Evolutionary conservation across 1,284 basidiomycete species (phyloP), one percentile per base, ranked within the genome.

Genomic region (Grifola frondosa): DNA sequence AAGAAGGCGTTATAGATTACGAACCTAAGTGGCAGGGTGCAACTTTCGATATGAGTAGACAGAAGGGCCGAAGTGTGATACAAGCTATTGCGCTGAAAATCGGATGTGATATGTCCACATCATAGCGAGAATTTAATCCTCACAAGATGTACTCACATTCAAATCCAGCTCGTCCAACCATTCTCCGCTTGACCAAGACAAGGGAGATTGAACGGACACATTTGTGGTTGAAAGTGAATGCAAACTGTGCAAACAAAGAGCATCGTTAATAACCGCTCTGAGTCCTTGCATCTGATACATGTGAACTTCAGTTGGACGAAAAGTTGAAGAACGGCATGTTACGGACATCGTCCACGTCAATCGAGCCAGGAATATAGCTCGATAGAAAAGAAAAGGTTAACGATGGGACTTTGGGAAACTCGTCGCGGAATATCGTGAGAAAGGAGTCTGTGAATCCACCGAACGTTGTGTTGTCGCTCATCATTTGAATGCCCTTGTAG

Each of bases 401-500:
- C 15, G 74, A 64, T 3, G 83, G 71, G 12, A 77, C 55, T 55
- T 84, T 88, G 3, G 69, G 58, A 48, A 78, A 74, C 51, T 88
- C 84, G 53, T 88, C 87, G 17, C 75, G 74, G 47, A 87, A 73
- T 1, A 72, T 59, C 4, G 71, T 69, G 24, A 89, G 62, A 35
- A 89, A 71, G 3, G 76, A 67, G 42, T 71, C 53, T 3, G 73
- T 74, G 58, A 89, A 87, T 4, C 77, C 72, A 2, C 84, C 87
- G 50, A 88, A 88, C 1, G 66, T 71, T 0, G 70, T 59, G 10
- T 73, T 76, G 48, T 89, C 85, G 50, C 77, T 76, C 28, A 76
- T 73, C 30, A 85, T 57, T 66, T 89, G 85, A 17, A 88, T 52
- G 10, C 87, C 86, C 84, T n/a, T 88, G 51, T 13, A 23, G n/a